Percentiles rank a stretch among this genome's conserved stretches.
These are phyloP conservation scores for Furcasterigmium sp. DNA, from an alignment of 2,329 filamentous ascomycete species.

Conservation along the genomic window DNA sequence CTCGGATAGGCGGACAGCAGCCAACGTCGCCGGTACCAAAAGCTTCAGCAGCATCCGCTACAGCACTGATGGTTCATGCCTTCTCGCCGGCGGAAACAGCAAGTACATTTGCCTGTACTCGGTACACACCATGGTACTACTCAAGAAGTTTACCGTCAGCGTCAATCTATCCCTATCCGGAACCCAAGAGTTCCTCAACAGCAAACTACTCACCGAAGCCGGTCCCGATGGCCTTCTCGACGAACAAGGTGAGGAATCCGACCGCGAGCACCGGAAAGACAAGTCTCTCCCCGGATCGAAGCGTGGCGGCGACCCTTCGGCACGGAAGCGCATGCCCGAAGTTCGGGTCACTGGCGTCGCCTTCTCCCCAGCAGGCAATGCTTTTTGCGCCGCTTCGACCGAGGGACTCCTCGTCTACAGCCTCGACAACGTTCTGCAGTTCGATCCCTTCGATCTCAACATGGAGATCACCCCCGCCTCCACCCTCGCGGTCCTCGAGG, in stretches of 20 bases:
- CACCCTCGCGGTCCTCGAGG: conserved; percentile 64
- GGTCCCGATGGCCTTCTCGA: conserved; percentile 83
- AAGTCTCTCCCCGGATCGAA: conserved; percentile 77
- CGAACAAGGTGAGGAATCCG: conserved; percentile 80
- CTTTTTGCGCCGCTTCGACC: conserved; percentile 92
- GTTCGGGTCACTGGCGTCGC: conserved; percentile 79
- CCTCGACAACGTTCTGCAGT: conserved; percentile 75
- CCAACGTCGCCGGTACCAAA: conserved; percentile 86
- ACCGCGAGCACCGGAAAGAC: conserved; percentile 80
- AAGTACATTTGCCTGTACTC: conserved; percentile 98
- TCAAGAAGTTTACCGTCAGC: conserved; percentile 94
- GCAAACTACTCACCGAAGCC: conserved; percentile 83
- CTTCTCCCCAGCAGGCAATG: conserved; percentile 82
- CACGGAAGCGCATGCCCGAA: conserved; percentile 70
- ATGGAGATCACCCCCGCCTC: conserved; percentile 87
- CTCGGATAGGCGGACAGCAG: conserved; percentile 82
- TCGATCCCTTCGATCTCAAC: conserved; percentile 95
- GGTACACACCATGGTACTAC: conserved; percentile 81
- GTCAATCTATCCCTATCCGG: conserved; percentile 93
- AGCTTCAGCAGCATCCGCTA: conserved; percentile 84
- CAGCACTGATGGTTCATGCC: conserved; percentile 84
- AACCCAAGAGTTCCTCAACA: conserved; percentile 96
- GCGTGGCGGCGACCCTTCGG: conserved; percentile 75
- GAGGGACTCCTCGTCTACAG: conserved; percentile 94
- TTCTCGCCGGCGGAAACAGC: conserved; percentile 90